These are phyloP conservation scores for Tylopilus intermedius DNA, from an alignment of 768 basidiomycete genomes.

Conservation along the genomic window DNA sequence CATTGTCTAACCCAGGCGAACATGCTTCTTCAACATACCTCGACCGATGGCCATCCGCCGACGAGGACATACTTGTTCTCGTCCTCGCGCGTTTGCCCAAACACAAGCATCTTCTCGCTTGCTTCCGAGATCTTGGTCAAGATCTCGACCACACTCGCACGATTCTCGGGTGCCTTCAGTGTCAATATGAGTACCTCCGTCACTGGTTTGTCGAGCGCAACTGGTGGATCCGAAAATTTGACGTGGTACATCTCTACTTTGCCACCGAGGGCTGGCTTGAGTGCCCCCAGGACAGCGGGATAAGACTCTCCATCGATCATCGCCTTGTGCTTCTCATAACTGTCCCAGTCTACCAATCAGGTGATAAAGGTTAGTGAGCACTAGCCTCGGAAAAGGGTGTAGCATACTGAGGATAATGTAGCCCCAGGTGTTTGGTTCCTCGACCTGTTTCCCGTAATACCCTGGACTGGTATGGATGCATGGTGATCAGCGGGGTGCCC, in stretches of 20 bases:
- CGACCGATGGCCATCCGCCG: slow-evolving; percentile 19
- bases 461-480: slow-evolving; percentile 9
- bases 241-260: slow-evolving; percentile 19
- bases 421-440: slow-evolving; percentile 7
- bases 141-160: slow-evolving; percentile 9
- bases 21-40: slow-evolving; percentile 15
- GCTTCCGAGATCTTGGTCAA: slow-evolving; percentile 11
- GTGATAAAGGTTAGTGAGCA: background rate
- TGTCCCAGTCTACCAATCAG: slow-evolving; percentile 24
- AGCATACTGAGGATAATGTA: slow-evolving; percentile 18
- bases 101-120: slow-evolving; percentile 13
- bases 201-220: slow-evolving; percentile 20
- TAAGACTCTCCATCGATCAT: slow-evolving; percentile 7
- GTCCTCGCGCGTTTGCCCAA: slow-evolving; percentile 19
- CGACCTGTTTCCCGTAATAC: slow-evolving; percentile 21
- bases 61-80: slow-evolving; percentile 18
- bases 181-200: slow-evolving; percentile 18
- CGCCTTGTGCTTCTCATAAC: slow-evolving; percentile 17
- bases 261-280: slow-evolving; percentile 6
- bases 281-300: background rate
- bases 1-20: background rate
- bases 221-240: slow-evolving; percentile 11
- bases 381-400: background rate
- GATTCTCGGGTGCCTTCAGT: slow-evolving; percentile 23
- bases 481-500: background rate